Evolutionary conservation across 495 filamentous ascomycete species (phyloP), one percentile per base, ranked within the genome.

Genomic region (Parmelia sp.): DNA sequence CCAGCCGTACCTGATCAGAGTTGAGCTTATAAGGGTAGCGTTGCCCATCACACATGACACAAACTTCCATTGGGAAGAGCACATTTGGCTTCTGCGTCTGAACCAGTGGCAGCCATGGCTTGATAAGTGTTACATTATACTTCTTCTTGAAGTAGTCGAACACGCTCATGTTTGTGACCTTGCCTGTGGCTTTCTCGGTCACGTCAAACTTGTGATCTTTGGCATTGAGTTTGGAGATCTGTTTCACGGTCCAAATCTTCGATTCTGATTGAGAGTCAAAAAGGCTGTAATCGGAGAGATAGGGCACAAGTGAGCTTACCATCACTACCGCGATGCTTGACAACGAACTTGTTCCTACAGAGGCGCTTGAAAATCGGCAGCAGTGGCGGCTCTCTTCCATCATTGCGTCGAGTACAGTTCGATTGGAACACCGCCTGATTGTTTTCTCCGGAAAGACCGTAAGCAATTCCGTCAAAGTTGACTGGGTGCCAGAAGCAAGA

Each of bases 11-110:
- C 36, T 89, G 85, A 0, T 72, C 69, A 23, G 89, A 83, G 65
- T 84, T 84, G 3, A 97, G 77, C 79, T 96, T 97, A 76, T 77
- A 90, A 1, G 80, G 79, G 73, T 92, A 98, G 1, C 87, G 83
- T 75, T 96, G 90, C 57, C 90, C 86, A 0, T 72, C 71, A 9
- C 78, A 73, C 70, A 90, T 79, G 21, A 68, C 73, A 70, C 90
- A 83, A 3, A 90, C 62, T 68, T 97, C 94, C 78, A 94, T 86
- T 3, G 92, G 94, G 65, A 93, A 90, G 3, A 83, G 69, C 7
- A 85, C 84, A 0, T 76, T 83, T 55, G 82, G 80, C 55, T 84
- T 86, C 57, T 76, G 84, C 61, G 90, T 90, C 70, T 89, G 78
- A 29, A 95, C 79, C 19, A 96, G 73, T 0, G 92, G 91, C 29